Percentiles rank a stretch among this genome's conserved stretches.
Evolutionary conservation across 257 asterid species (phyloP).

Genomic region (Verbena officinalis): DNA sequence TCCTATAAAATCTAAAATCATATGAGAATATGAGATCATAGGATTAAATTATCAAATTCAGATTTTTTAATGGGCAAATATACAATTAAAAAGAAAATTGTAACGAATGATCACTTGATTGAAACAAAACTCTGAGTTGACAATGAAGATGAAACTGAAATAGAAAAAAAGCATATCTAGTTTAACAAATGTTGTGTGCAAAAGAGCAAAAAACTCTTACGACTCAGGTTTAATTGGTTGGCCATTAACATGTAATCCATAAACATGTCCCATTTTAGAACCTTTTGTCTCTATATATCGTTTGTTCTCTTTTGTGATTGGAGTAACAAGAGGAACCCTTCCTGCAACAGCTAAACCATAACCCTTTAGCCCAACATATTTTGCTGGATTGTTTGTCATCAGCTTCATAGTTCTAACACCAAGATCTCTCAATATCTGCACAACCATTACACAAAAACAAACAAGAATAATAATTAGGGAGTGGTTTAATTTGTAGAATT

Average conservation of each 20-base stretch:
- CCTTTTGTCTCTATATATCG: slow-evolving; percentile 76
- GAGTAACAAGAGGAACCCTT: slow-evolving; percentile 71
- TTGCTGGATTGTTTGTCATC: slow-evolving; percentile 96
- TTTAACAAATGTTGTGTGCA: not conserved
- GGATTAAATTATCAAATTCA: too few relatives aligned
- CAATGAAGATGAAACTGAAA: not conserved
- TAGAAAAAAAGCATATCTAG: too few relatives aligned
- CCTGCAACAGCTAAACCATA: slow-evolving; percentile 82
- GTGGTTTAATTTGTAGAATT: too few relatives aligned
- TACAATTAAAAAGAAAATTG: not conserved
- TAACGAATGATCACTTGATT: not conserved
- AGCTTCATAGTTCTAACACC: slow-evolving; percentile 93
- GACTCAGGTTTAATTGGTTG: slow-evolving; percentile 1
- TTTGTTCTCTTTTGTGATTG: slow-evolving; percentile 73
- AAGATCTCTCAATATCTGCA: slow-evolving; percentile 92
- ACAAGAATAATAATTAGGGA: too few relatives aligned
- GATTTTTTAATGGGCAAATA: not conserved
- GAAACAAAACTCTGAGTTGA: not conserved
- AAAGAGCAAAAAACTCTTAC: not conserved
- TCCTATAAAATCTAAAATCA: too few relatives aligned
- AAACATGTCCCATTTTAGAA: slow-evolving; percentile 73
- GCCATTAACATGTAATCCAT: slow-evolving; percentile 54
- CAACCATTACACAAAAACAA: slow-evolving; percentile 6
- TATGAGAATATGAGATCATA: too few relatives aligned
- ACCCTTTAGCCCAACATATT: slow-evolving; percentile 85